Evolutionary conservation across 441 rosid species (phyloP), one percentile per base, ranked within the genome.

Genomic region (Dalechampia spathulata): DNA sequence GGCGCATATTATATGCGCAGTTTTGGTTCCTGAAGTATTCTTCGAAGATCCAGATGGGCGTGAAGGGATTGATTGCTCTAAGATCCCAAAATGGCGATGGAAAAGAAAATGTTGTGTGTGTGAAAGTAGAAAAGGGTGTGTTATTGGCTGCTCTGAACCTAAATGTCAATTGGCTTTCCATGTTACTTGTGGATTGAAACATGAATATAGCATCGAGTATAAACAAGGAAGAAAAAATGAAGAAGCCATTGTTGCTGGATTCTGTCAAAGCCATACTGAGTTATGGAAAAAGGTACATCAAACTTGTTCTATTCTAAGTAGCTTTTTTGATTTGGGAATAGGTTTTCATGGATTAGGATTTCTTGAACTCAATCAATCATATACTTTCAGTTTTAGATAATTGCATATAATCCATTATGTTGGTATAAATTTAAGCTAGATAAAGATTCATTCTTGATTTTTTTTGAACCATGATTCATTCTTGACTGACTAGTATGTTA

Each of bases 21-120:
- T 91, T 61, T 73, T 81, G 22, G 89, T 92, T 10, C 96, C 98
- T 0, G 96, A 88, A 63, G 96, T 86, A 41, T 91, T 84, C 76
- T 91, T 91, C 47, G 84, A 72, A 68, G 90, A 88, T 49, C 78
- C 95, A 20, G 90, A 81, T 61, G 95, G 94, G 30, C 82, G 95
- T 22, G 98, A 91, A 23, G 82, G 76, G 56, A 72, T 91, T 42
- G 73, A 83, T 72, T 86, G 78, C 51, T 72, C 83, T 0, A 77
- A 70, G 64, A 73, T 91, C 52, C 90, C 83, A 0, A 74, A 67
- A 45, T 73, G 68, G 60, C 75, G 97, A 39, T 74, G 85, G 96
- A 69, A 66, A 40, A 77, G 67, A 45, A 72, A 48, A 57, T 92
- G 99, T 60, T 83, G 78, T 30, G 26, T 86, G 48, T 92, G 99